Base-by-base conservation (phyloP, 2,329 filamentous ascomycete genomes). In the Ascochyta clinopodiicola region DNA sequence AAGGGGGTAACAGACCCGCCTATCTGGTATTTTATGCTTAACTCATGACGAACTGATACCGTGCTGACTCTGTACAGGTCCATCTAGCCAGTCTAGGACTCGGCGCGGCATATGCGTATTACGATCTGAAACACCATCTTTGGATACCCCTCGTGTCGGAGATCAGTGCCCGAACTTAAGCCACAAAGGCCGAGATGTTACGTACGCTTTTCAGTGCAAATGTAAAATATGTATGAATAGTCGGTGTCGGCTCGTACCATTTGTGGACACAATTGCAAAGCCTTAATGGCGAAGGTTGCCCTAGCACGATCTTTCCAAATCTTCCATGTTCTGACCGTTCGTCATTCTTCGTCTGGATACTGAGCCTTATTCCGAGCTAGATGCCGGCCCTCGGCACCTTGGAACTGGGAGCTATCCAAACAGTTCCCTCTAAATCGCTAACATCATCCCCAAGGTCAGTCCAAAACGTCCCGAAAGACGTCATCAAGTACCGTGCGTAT, bases 51-150 rank as follows among this genome's bases (percentile, higher is more conserved):
- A 9, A n/a, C 9, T 17, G 21, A 19, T 24, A 24, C 10, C 10
- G 21, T 39, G 38, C 44, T 63, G 22, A 63, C 35, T 22, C 17
- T 6, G 4, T 13, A 19, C 27, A 63, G 60, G 34, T 59, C 5
- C 55, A 60, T 43, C 10, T 53, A 21, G 24, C 46, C 27, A 54
- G 51, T 44, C 25, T 57, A 5, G 49, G 22, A 12, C 42, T 63
- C 19, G 61, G 59, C 15, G 51, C 44, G 24, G 54, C 56, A 9
- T 63, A 63, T 24, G 56, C 57, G 17, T 53, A 60, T n/a, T 61
- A 58, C 36, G 54, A 63, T 22, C 25, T 45, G 12, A 56, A 61
- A 31, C 44, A 61, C 6, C 56, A 61, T 10, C 15, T 63, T 12
- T 61, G 59, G 61, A 60, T 56, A 49, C 59, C 59, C 4, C 45